Evolutionary conservation across 192 early-diverging fungal genomes (phyloP).

Genomic region (Tieghemiomyces parasiticus): DNA sequence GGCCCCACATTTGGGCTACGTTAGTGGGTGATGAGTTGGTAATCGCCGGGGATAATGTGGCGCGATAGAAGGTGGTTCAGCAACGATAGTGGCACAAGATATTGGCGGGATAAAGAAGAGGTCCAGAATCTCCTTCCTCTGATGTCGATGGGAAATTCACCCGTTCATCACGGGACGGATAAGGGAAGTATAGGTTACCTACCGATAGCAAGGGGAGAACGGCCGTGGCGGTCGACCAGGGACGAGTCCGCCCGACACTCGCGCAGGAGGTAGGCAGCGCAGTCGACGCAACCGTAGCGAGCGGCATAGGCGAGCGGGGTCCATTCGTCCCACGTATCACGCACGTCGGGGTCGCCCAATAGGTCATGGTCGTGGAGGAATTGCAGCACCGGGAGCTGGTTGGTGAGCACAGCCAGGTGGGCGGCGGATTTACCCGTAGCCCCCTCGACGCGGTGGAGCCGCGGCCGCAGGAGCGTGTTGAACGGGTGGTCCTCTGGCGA

Average conservation of each 20-base stretch:
- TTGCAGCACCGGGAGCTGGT: background rate
- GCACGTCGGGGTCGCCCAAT: background rate
- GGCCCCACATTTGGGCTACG: no score
- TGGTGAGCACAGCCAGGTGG: background rate
- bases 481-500: background rate
- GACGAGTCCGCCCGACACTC: background rate
- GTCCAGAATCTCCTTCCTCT: no score
- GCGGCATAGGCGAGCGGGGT: constrained; percentile 1
- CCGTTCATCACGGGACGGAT: no score
- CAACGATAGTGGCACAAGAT: no score
- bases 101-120: no score
- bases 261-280: background rate
- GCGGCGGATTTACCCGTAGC: background rate
- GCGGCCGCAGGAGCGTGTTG: background rate
- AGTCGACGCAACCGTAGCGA: background rate
- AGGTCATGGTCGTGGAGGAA: background rate
- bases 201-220: background rate
- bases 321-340: constrained; percentile 7
- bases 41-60: no score
- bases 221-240: background rate
- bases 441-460: background rate
- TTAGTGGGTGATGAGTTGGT: no score
- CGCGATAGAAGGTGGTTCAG: no score
- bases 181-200: no score
- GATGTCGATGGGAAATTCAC: no score